Evolutionary conservation across 2,329 filamentous ascomycete species (phyloP).

Genomic region (Dothistroma septosporum): DNA sequence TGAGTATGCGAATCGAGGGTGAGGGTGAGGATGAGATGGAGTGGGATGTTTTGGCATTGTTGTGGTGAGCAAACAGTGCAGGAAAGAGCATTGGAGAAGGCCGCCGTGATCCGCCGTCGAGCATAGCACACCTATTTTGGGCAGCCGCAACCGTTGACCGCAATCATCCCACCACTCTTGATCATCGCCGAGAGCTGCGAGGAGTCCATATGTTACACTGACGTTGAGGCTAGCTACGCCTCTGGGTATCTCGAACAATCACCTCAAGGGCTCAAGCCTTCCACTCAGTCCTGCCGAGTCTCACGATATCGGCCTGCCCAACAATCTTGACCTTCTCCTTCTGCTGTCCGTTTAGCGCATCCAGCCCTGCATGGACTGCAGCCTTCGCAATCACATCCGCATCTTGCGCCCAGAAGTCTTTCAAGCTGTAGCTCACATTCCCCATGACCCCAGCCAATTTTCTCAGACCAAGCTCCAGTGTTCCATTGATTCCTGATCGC

Average conservation of each 20-base stretch:
- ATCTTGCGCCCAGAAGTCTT: constrained; percentile 70
- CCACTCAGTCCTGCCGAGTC: constrained; percentile 57
- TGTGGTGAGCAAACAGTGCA: not conserved
- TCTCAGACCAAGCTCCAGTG: constrained; percentile 55
- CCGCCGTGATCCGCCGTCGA: not conserved
- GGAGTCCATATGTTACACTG: not conserved
- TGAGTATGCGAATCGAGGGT: not conserved
- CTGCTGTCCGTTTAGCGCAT: constrained; percentile 51
- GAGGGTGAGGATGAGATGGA: not conserved
- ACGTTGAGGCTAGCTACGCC: not conserved
- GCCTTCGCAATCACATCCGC: constrained; percentile 66
- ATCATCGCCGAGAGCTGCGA: not conserved
- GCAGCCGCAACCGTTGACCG: no score
- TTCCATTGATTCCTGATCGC: constrained; percentile 15
- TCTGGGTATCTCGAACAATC: not conserved
- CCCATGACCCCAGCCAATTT: constrained; percentile 55
- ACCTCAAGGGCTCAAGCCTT: constrained; percentile 15
- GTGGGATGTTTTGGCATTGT: not conserved
- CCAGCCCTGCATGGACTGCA: constrained; percentile 56
- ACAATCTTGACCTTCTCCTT: constrained; percentile 60
- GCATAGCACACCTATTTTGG: not conserved
- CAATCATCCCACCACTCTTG: not conserved
- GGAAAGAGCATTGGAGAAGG: not conserved
- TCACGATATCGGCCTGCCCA: constrained; percentile 59
- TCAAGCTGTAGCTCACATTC: constrained; percentile 48